These are phyloP conservation scores for Phytophthora quininea DNA, from an alignment of 352 stramenopile genomes.

Conservation along the genomic window DNA sequence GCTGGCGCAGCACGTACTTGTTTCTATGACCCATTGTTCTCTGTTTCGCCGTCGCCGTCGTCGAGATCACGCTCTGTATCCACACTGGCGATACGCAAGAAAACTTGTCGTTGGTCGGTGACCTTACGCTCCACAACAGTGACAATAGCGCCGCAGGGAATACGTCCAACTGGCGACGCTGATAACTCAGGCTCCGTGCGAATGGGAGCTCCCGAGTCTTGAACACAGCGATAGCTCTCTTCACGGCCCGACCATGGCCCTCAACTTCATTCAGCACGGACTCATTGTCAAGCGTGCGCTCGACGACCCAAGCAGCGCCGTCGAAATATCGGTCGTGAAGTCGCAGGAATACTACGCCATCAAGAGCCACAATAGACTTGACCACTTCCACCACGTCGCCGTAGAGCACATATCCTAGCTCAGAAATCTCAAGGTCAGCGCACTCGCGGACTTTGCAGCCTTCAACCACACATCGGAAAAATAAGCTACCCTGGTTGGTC, in stretches of 20 bases:
- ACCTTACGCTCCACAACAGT: conserved; percentile 58
- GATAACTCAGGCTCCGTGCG: conserved; percentile 62
- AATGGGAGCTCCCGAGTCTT: conserved; percentile 66
- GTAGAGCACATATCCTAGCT: conserved; percentile 80
- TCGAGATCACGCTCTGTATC: conserved; percentile 4
- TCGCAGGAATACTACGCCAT: conserved; percentile 69
- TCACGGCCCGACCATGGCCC: conserved; percentile 35
- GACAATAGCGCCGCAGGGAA: conserved; percentile 63
- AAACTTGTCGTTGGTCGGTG: conserved; percentile 71
- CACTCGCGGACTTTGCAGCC: conserved; percentile 67
- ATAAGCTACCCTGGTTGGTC: conserved; percentile 23
- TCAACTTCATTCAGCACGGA: conserved; percentile 73
- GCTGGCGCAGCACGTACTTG: conserved; percentile 76
- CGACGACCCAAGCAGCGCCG: conserved; percentile 67
- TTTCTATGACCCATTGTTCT: conserved; percentile 75
- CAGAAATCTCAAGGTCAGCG: conserved; percentile 58
- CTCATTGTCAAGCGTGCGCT: conserved; percentile 80
- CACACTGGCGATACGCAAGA: conserved; percentile 43
- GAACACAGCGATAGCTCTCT: conserved; percentile 69
- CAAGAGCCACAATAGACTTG: conserved; percentile 40
- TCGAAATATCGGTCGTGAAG: conserved; percentile 78
- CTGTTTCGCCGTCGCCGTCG: background rate
- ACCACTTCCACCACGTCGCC: conserved; percentile 80
- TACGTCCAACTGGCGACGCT: conserved; percentile 59
- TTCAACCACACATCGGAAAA: conserved; percentile 77